phyloP scores from a whole-genome alignment of 768 basidiomycete species.

The Cystobasidiopsis lactophilus region DNA sequence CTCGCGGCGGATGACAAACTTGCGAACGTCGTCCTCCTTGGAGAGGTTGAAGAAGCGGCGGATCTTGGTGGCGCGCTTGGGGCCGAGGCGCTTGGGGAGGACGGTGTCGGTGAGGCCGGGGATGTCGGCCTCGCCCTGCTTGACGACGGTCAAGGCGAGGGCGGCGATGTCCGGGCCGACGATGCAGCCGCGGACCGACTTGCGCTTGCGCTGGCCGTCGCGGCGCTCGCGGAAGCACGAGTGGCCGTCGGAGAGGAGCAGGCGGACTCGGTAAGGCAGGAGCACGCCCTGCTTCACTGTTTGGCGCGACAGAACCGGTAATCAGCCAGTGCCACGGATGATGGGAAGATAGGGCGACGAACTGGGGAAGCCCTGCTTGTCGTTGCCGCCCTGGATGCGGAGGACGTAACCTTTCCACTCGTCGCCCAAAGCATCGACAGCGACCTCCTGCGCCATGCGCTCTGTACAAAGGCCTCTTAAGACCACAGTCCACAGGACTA shows the following conservation, averaged over 20 bases:
- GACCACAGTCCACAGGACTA: constrained; percentile 35
- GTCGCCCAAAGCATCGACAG: constrained; percentile 71
- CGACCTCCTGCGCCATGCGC: constrained; percentile 85
- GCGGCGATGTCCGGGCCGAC: constrained; percentile 92
- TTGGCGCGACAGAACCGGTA: constrained; percentile 32
- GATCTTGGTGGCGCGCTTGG: constrained; percentile 56
- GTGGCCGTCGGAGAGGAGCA: constrained; percentile 88
- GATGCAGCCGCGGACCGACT: constrained; percentile 96
- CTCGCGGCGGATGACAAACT: constrained; percentile 85
- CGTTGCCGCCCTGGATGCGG: constrained; percentile 93
- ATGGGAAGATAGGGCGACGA: neutral
- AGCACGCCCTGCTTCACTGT: constrained; percentile 98
- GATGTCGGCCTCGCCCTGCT: constrained; percentile 73
- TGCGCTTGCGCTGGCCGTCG: constrained; percentile 89
- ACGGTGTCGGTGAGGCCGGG: constrained; percentile 77
- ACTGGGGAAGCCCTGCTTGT: constrained; percentile 27
- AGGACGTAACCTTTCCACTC: constrained; percentile 95
- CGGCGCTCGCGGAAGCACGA: constrained; percentile 90
- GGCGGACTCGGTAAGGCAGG: constrained; percentile 71
- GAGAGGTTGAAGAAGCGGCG: constrained; percentile 87
- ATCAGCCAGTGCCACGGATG: neutral
- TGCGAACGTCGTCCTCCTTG: constrained; percentile 96
- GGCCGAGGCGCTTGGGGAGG: constrained; percentile 84
- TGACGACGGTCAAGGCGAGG: constrained; percentile 78
- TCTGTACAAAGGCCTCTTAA: constrained; percentile 89